A percentile compares a stretch with the other conserved stretches of the same genome.
Conservation (phyloP, 768 basidiomycete species). For the Podaxis mareebaensis region DNA sequence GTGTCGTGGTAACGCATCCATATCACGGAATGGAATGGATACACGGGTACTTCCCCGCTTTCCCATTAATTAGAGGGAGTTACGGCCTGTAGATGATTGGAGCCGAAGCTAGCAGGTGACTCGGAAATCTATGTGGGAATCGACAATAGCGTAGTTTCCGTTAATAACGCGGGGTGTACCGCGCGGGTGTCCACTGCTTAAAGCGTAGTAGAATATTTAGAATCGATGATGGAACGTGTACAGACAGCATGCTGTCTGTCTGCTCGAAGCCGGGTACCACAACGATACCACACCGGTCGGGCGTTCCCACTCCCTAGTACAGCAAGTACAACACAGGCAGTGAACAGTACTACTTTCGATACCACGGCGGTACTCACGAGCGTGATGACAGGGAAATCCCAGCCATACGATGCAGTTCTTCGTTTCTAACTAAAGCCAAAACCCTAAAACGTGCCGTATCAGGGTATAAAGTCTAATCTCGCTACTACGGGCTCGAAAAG, state of each 20-base stretch:
- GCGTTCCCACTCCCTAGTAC: neutral
- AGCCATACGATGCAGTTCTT: neutral
- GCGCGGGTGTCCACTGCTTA: neutral
- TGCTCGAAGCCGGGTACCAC: neutral
- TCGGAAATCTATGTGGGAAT: neutral
- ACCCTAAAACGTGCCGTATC: slow-evolving; percentile 25
- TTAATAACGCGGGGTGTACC: slow-evolving; percentile 4
- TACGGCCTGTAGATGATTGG: neutral
- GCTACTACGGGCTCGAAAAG: neutral
- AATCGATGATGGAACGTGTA: neutral
- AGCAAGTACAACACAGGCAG: neutral
- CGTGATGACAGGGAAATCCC: neutral
- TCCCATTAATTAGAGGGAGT: neutral
- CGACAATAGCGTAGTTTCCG: neutral
- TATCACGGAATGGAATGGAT: neutral
- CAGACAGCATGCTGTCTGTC: neutral
- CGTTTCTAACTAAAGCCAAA: neutral
- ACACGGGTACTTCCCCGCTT: neutral
- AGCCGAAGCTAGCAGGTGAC: neutral
- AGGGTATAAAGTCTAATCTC: neutral
- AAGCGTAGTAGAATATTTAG: neutral
- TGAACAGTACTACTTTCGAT: neutral
- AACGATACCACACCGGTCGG: neutral
- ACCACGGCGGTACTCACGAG: neutral
- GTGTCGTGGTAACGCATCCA: neutral